These are phyloP conservation scores for Citrus australasica DNA, from an alignment of 345 rosid species.

Conservation along the genomic window DNA sequence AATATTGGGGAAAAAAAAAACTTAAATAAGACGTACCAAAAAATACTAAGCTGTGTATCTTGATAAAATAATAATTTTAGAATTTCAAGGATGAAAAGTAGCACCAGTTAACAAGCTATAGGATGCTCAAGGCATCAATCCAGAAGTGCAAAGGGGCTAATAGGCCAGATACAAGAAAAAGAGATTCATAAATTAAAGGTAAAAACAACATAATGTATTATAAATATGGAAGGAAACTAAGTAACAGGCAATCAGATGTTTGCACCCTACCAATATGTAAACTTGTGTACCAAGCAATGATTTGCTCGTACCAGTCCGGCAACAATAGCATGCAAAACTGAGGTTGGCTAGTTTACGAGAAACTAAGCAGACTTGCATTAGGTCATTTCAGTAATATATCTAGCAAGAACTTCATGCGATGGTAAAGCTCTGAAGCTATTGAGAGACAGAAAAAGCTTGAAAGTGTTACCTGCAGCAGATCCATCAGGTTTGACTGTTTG, in stretches of 20 bases:
- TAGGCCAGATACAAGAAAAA: neutral
- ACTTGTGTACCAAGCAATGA: neutral
- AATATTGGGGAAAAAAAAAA: neutral
- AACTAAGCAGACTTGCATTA: neutral
- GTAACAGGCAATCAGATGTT: neutral
- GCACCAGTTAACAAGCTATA: neutral
- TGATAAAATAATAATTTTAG: neutral
- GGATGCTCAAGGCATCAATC: neutral
- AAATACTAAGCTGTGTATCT: neutral
- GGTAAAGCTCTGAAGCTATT: neutral
- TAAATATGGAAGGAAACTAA: neutral
- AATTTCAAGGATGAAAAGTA: neutral
- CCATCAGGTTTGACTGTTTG: conserved; percentile 67
- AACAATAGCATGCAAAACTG: neutral
- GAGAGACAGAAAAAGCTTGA: neutral
- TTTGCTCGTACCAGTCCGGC: neutral
- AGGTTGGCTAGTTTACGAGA: neutral
- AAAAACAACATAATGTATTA: neutral
- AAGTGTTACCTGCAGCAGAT: conserved; percentile 67
- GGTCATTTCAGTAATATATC: neutral
- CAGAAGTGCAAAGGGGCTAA: neutral
- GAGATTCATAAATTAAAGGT: neutral
- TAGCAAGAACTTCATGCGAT: neutral
- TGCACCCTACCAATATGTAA: neutral
- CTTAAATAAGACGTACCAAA: neutral